Conservation (phyloP, 371 early-diverging fungal species). For the Chytridium lagenaria region DNA sequence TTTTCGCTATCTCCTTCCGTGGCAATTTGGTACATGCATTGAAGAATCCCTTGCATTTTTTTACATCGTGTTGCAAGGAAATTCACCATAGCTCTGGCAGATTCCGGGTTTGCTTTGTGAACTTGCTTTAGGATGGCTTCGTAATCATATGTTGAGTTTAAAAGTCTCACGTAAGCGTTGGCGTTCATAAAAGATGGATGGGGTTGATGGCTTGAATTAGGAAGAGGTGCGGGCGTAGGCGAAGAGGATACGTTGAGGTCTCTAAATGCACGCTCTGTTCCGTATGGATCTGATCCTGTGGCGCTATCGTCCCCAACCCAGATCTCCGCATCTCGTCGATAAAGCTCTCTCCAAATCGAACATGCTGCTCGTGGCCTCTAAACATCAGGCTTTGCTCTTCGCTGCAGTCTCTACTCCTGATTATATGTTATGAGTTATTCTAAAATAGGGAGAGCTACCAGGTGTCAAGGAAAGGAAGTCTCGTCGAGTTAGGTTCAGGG, state of each 20-base stretch:
- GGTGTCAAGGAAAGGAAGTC: no score
- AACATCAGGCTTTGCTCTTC: no score
- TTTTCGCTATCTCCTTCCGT: slow-evolving; percentile 29
- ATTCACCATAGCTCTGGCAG: slow-evolving; percentile 26
- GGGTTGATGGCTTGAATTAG: not conserved
- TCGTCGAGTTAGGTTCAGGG: slow-evolving; percentile 9
- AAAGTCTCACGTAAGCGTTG: slow-evolving; percentile 53
- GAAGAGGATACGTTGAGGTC: slow-evolving; percentile 22
- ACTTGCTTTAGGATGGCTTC: slow-evolving; percentile 40
- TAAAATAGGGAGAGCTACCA: no score
- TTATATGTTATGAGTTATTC: no score
- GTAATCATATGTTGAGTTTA: slow-evolving; percentile 40
- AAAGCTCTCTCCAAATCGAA: not conserved
- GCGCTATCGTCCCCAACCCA: no score
- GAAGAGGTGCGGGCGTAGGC: not conserved
- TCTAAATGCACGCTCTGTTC: slow-evolving; percentile 2
- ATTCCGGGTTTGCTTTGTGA: slow-evolving; percentile 26
- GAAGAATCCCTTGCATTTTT: slow-evolving; percentile 42
- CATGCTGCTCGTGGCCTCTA: not conserved
- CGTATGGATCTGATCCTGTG: not conserved
- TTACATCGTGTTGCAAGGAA: slow-evolving; percentile 40
- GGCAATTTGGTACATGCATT: slow-evolving; percentile 30
- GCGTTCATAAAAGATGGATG: slow-evolving; percentile 36
- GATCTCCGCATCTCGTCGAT: not conserved
- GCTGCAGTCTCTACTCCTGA: no score